These are phyloP conservation scores for Aspergillus sp. DNA, from an alignment of 2,329 filamentous ascomycete genomes.

Conservation along the genomic window DNA sequence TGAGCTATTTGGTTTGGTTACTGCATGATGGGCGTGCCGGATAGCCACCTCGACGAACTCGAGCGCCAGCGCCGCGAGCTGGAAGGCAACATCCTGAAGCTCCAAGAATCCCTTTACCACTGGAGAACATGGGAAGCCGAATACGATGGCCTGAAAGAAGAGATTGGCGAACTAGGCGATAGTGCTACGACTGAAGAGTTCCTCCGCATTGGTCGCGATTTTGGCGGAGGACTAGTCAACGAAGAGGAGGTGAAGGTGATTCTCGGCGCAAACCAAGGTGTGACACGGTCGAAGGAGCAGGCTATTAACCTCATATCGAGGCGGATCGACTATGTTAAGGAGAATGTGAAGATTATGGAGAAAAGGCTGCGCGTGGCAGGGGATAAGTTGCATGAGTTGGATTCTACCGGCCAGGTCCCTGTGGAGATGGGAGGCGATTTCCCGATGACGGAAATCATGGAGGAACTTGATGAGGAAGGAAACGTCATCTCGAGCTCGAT, in stretches of 20 bases:
- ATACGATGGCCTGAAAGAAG: conserved; percentile 81
- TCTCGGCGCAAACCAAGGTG: conserved; percentile 36
- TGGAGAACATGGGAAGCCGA: conserved; percentile 90
- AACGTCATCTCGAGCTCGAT: conserved; percentile 66
- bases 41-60: conserved; percentile 55
- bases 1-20: too few relatives aligned
- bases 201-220: conserved; percentile 36
- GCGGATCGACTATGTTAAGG: conserved; percentile 79
- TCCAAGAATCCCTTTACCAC: conserved; percentile 68
- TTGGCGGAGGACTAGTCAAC: conserved; percentile 38
- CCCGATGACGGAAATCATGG: conserved; percentile 81
- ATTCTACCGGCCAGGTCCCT: conserved; percentile 53
- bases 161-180: conserved; percentile 53
- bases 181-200: conserved; percentile 48
- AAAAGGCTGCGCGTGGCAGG: conserved; percentile 64
- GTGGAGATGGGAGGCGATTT: conserved; percentile 56
- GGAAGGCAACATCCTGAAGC: conserved; percentile 64
- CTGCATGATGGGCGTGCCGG: conserved; percentile 24
- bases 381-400: conserved; percentile 55
- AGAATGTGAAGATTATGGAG: conserved; percentile 67
- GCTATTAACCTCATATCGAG: conserved; percentile 61
- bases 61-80: conserved; percentile 68
- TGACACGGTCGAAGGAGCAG: conserved; percentile 50
- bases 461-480: conserved; percentile 83
- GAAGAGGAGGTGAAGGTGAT: conserved; percentile 50